These are phyloP conservation scores for Saturnispora halmiae DNA, from an alignment of 805 yeast genomes.

Conservation along the genomic window DNA sequence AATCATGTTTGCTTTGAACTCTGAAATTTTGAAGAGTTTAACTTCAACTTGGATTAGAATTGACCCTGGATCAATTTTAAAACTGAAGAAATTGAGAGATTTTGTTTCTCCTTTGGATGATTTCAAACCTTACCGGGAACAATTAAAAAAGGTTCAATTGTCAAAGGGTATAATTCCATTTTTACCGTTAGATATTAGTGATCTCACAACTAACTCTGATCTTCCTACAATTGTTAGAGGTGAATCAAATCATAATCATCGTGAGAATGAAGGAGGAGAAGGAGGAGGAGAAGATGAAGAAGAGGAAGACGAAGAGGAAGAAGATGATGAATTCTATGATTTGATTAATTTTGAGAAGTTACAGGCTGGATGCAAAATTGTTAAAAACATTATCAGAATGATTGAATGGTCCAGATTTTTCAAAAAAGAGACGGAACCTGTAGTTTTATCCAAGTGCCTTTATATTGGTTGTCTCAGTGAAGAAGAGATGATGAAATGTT, in stretches of 20 bases:
- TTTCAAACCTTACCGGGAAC: slow-evolving; percentile 56
- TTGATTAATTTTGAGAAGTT: slow-evolving; percentile 73
- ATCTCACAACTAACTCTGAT: slow-evolving; percentile 66
- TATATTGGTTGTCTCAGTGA: slow-evolving; percentile 67
- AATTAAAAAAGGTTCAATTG: slow-evolving; percentile 46
- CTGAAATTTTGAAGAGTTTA: slow-evolving; percentile 50
- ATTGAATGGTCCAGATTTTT: slow-evolving; percentile 81
- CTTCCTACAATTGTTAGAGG: slow-evolving; percentile 39
- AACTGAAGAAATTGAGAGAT: slow-evolving; percentile 58
- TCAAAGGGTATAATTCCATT: slow-evolving; percentile 82
- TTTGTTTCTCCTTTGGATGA: slow-evolving; percentile 69
- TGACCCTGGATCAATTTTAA: slow-evolving; percentile 61
- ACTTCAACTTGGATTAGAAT: slow-evolving; percentile 67
- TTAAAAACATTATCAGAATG: slow-evolving; percentile 65
- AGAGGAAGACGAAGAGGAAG: slow-evolving; percentile 6
- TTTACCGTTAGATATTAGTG: slow-evolving; percentile 77
- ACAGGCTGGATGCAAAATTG: slow-evolving; percentile 64
- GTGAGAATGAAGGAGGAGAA: slow-evolving; percentile 5
- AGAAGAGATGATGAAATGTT: slow-evolving; percentile 52
- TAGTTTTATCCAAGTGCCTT: slow-evolving; percentile 71
- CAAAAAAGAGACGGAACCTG: slow-evolving; percentile 44
- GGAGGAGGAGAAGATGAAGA: slow-evolving; percentile 9
- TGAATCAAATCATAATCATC: slow-evolving; percentile 8
- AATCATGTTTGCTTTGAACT: slow-evolving; percentile 69
- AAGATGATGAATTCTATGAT: slow-evolving; percentile 25